These are phyloP conservation scores for Porphyridium purpureum DNA, from an alignment of 23 red algal genomes.

Conservation along the genomic window DNA sequence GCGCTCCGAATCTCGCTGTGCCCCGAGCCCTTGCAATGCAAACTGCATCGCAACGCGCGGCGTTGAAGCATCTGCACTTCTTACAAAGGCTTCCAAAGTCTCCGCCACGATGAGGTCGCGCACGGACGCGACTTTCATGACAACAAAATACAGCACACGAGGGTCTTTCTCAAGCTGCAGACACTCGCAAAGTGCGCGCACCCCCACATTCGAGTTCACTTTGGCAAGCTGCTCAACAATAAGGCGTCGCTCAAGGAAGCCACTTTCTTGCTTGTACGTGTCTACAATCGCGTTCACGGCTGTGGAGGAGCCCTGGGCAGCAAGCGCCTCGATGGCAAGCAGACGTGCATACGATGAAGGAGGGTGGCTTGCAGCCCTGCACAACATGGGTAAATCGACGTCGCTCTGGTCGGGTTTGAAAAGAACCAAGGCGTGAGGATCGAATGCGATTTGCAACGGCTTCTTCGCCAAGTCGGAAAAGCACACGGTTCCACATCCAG, in stretches of 20 bases:
- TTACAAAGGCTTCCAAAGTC: not conserved
- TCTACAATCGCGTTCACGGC: not conserved
- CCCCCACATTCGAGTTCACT: not conserved
- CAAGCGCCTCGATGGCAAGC: not conserved
- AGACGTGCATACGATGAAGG: not conserved
- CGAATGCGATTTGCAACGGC: slow-evolving; percentile 33
- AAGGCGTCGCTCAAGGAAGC: not conserved
- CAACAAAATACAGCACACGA: not conserved
- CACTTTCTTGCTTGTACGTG: not conserved
- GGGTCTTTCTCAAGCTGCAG: not conserved
- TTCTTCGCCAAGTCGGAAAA: slow-evolving; percentile 10
- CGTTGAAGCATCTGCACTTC: not conserved
- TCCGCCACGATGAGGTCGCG: not conserved
- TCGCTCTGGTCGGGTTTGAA: slow-evolving; percentile 6
- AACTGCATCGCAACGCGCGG: not conserved
- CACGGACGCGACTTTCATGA: not conserved
- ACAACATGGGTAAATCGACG: not conserved
- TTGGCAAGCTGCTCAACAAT: not conserved
- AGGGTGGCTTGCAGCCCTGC: not conserved
- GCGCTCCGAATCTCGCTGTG: not conserved
- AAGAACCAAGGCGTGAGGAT: slow-evolving; percentile 38
- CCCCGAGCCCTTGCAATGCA: not conserved
- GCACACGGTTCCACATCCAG: slow-evolving; percentile 4
- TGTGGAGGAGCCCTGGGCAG: not conserved
- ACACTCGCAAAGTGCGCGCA: not conserved